Evolutionary conservation across 2,329 filamentous ascomycete species (phyloP).

Genomic region (Phaeosphaeriaceae sp.): DNA sequence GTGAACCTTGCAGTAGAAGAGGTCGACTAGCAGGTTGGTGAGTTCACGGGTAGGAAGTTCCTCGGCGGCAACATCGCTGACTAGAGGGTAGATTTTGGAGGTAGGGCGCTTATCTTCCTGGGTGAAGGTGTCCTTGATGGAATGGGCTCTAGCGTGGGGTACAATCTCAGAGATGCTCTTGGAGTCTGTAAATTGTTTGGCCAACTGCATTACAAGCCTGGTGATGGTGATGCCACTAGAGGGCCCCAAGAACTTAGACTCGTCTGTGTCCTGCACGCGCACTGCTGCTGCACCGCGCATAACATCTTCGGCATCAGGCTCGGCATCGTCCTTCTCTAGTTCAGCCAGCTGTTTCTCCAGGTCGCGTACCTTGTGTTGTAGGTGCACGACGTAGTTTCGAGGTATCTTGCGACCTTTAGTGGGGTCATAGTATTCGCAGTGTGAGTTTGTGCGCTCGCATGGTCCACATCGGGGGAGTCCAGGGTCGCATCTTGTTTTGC

Average conservation of each 20-base stretch:
- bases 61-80: constrained; percentile 81
- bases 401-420: constrained; percentile 84
- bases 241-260: constrained; percentile 88
- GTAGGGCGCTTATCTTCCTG: constrained; percentile 70
- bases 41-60: constrained; percentile 75
- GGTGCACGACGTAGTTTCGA: constrained; percentile 87
- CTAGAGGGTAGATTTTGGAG: constrained; percentile 86
- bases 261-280: constrained; percentile 81
- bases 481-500: constrained; percentile 95
- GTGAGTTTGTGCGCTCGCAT: constrained; percentile 88
- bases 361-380: constrained; percentile 83
- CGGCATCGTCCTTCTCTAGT: constrained; percentile 75
- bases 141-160: constrained; percentile 71
- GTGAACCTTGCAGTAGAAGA: constrained; percentile 89
- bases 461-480: constrained; percentile 88
- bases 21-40: constrained; percentile 78
- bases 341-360: constrained; percentile 82
- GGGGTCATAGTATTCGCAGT: constrained; percentile 95
- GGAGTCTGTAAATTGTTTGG: constrained; percentile 89
- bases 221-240: constrained; percentile 97
- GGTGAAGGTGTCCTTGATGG: constrained; percentile 71
- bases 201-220: constrained; percentile 92
- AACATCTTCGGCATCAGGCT: constrained; percentile 79
- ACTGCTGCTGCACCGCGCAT: constrained; percentile 86
- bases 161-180: constrained; percentile 92